Evolutionary conservation across 306 rosid genomes (phyloP).

Genomic region (Cucurbita argyrosperma): DNA sequence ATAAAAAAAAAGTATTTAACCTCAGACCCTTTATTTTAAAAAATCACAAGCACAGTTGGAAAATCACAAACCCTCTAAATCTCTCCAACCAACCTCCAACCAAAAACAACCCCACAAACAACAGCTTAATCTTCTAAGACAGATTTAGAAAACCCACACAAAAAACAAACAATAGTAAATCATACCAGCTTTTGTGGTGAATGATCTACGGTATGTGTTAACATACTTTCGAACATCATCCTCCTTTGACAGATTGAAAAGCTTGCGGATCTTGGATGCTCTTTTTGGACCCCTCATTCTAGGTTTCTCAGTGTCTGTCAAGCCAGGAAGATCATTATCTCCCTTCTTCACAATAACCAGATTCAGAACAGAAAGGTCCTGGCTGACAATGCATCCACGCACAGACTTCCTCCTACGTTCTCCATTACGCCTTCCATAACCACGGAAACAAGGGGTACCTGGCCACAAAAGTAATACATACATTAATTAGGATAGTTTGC

Average conservation of each 20-base stretch:
- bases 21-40: no score
- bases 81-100: no score
- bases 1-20: no score
- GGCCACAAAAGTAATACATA: neutral
- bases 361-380: constrained; percentile 45
- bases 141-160: no score
- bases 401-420: constrained; percentile 55
- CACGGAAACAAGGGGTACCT: constrained; percentile 63
- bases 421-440: constrained; percentile 45
- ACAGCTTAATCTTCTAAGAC: no score
- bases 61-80: no score
- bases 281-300: constrained; percentile 62
- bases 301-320: constrained; percentile 49
- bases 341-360: constrained; percentile 56
- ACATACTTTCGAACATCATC: constrained; percentile 55
- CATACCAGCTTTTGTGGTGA: constrained; percentile 30
- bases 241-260: constrained; percentile 45
- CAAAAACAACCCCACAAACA: no score
- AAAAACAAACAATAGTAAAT: neutral
- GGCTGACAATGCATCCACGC: constrained; percentile 52
- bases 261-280: constrained; percentile 50
- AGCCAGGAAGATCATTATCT: constrained; percentile 47
- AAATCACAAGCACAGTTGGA: no score
- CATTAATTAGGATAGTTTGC: no score
- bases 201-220: constrained; percentile 45